Base-by-base conservation (phyloP, 2,329 filamentous ascomycete genomes). In the Nemania sp. region DNA sequence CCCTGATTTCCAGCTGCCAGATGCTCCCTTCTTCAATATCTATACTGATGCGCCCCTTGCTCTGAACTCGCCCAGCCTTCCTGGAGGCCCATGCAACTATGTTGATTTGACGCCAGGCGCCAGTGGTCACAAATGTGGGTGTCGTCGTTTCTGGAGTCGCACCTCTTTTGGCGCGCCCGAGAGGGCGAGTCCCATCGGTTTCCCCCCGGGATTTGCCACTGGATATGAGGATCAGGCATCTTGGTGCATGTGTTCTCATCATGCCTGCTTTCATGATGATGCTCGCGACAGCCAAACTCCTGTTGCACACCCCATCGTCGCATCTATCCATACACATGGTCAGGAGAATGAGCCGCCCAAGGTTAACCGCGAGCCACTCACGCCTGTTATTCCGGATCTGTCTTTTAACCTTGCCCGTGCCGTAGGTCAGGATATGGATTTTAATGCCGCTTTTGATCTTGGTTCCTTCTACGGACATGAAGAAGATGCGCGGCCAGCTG, bases 241-340 rank as follows among this genome's bases (percentile, higher is more conserved):
- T 67, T 88, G 83, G 82, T 89, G 87, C 79, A 89, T 89, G 87
- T 89, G 87, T 74, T 85, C 85, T 60, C 87, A 89, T 72, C 87
- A 89, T 77, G 87, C 87, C 61, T 89, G 87, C 76, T 89, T 83
- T 69, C 87, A 89, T 69, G 87, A 89, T 75, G 82, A 88, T 72
- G 78, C 74, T 29, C 78, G 77, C 64, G 68, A 77, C 54, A 65
- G 70, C 57, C 78, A 79, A 67, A 60, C 68, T 32, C 43, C 54
- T 10, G 56, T 53, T 70, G 55, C 74, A 58, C 60, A 71, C 22
- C 61, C 72, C 24, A 43, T 75, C 52, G 69, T 76, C 45, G 69
- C 76, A 61, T 67, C 73, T 41, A 38, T 45, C 53, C 20, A 71
- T 51, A 67, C 68, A n/a, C 74, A 74, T 65, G 81, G 80, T 67